Evolutionary conservation across 768 basidiomycete species (phyloP).

Genomic region (Naganishia vaughanmartiniae): DNA sequence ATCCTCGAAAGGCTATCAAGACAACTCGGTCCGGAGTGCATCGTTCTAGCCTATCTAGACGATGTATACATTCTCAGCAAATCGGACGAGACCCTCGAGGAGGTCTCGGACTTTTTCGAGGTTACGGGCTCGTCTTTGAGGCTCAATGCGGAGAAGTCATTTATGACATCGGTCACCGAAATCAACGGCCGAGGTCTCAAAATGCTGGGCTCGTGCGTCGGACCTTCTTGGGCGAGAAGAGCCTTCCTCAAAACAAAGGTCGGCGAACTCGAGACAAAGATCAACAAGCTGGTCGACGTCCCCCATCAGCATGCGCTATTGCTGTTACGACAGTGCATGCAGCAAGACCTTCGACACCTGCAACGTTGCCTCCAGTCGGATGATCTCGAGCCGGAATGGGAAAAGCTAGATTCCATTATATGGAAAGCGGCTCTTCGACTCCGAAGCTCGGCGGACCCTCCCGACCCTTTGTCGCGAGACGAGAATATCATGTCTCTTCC

Average conservation of each 20-base stretch:
- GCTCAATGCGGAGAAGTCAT: slow-evolving; percentile 29
- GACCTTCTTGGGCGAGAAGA: background rate
- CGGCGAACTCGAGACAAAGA: too few relatives aligned
- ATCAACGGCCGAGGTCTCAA: slow-evolving; percentile 7
- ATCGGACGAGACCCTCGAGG: slow-evolving; percentile 5
- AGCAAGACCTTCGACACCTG: too few relatives aligned
- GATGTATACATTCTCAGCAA: slow-evolving; percentile 32
- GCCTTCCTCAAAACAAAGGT: slow-evolving; percentile 4
- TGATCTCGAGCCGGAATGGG: slow-evolving; percentile 4
- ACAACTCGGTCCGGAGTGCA: slow-evolving; percentile 27
- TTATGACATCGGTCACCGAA: background rate
- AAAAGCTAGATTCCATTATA: background rate
- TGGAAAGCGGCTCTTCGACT: slow-evolving; percentile 5
- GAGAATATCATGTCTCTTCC: background rate
- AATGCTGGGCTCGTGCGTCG: slow-evolving; percentile 14
- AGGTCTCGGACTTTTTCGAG: slow-evolving; percentile 12
- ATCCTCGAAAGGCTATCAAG: slow-evolving; percentile 25
- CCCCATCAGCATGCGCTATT: too few relatives aligned
- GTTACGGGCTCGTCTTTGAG: background rate
- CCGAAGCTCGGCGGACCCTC: background rate
- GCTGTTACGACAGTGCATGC: too few relatives aligned
- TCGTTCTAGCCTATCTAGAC: slow-evolving; percentile 36
- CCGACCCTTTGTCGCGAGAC: background rate
- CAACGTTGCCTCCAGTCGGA: background rate
- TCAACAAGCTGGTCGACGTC: too few relatives aligned